Conservation (phyloP, 768 basidiomycete genomes). For the Suillus weaverae region DNA sequence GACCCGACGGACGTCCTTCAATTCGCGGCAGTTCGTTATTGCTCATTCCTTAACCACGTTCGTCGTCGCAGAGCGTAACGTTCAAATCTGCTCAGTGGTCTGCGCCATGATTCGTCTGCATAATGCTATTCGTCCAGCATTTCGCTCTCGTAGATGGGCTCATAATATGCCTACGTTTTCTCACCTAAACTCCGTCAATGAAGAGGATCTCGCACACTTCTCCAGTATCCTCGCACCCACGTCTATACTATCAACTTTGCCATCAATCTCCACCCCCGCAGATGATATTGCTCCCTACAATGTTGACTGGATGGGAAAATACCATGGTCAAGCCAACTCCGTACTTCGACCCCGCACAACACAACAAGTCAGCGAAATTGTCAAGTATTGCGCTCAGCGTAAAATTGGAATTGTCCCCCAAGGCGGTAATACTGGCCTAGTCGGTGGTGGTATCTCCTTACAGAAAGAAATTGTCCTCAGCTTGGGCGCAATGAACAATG, state of each 20-base stretch:
- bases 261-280: conserved; percentile 44
- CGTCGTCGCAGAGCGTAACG: background rate
- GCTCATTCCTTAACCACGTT: background rate
- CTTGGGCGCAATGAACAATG: conserved; percentile 76
- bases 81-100: background rate
- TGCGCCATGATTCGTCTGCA: conserved; percentile 14
- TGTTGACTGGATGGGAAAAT: conserved; percentile 96
- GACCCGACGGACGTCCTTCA: background rate
- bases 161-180: conserved; percentile 24
- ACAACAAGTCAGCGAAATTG: conserved; percentile 82
- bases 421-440: conserved; percentile 97
- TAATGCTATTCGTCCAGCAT: conserved; percentile 3
- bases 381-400: conserved; percentile 82
- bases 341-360: conserved; percentile 89
- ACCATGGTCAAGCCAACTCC: conserved; percentile 77
- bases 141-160: conserved; percentile 16
- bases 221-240: conserved; percentile 59
- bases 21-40: background rate
- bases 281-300: conserved; percentile 81
- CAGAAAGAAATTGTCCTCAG: conserved; percentile 87
- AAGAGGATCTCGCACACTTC: conserved; percentile 66
- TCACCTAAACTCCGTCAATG: conserved; percentile 49
- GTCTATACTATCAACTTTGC: conserved; percentile 68
- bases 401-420: conserved; percentile 93
- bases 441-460: conserved; percentile 91